Evolutionary conservation across 2,329 filamentous ascomycete genomes (phyloP), one percentile per base, ranked within the genome.

Genomic region (Emergomyces orientalis): DNA sequence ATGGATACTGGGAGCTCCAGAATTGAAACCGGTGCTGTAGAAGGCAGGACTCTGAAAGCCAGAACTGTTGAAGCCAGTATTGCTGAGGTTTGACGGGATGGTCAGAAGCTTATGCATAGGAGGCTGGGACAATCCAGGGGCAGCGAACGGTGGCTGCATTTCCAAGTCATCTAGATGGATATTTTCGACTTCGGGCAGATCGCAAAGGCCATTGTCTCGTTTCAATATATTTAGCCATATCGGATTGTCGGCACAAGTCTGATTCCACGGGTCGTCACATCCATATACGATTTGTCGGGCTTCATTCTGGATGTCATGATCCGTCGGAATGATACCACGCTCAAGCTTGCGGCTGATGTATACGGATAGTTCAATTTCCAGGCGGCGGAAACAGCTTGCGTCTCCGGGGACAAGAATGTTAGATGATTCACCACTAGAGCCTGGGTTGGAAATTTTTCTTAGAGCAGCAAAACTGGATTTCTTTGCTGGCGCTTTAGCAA

Each of bases 211-310:
- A 47, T 73, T 69, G 63, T 79, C 75, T 11, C 74, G 75, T 66
- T 80, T 80, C 60, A 80, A 67, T 32, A 78, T 69, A 62, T 74
- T 73, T 13, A 80, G 70, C 78, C 78, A 80, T 11, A 75, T 69
- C n/a, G 74, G 69, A 59, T 79, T 79, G 65, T 80, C 78, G 8
- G 78, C 78, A 62, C 76, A 77, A 3, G 78, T 80, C 68, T 78
- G 71, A 61, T 73, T 71, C 72, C 72, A 73, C 2, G 71, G 69
- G 63, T 73, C 71, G 55, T 70, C 68, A 58, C 65, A 69, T 45
- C 69, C 70, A 60, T 70, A 73, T n/a, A 73, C 67, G 30, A 71
- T 69, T 45, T 64, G 61, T 22, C 72, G 65, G 19, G 71, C 72
- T 58, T 73, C 67, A n/a, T 68, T 65, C 63, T 73, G 72, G 34